Percentiles rank a stretch among this genome's conserved stretches.
phyloP scores from a whole-genome alignment of 2,329 filamentous ascomycete species.

The Aspergillus arachidicola region DNA sequence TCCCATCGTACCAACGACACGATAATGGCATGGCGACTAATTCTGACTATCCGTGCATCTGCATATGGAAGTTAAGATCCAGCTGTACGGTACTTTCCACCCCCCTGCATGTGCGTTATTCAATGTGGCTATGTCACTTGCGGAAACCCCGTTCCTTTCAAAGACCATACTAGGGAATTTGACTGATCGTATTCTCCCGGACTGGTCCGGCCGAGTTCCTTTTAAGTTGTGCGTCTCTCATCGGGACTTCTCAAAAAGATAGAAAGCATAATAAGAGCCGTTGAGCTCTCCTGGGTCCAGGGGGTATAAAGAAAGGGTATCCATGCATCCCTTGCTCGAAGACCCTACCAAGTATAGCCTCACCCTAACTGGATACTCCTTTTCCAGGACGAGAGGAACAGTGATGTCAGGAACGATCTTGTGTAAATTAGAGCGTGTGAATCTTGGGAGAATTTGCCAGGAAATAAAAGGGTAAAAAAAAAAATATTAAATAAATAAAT shows the following conservation, averaged over 20 bases:
- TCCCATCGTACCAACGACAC: conserved; percentile 4
- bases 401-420: not conserved
- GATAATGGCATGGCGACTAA: conserved; percentile 3
- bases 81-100: conserved; percentile 16
- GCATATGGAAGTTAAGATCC: conserved; percentile 9
- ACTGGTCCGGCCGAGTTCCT: not conserved
- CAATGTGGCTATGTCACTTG: conserved; percentile 17
- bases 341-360: conserved; percentile 1
- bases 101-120: conserved; percentile 24
- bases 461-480: not conserved
- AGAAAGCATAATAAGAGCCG: not conserved
- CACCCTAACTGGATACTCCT: not conserved
- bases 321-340: conserved; percentile 19
- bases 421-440: not conserved
- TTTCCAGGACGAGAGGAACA: conserved; percentile 2
- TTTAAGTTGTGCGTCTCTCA: not conserved
- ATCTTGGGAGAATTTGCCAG: too few relatives aligned
- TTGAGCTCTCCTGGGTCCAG: not conserved
- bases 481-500: not conserved
- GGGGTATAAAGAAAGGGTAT: not conserved
- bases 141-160: not conserved
- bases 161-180: conserved; percentile 4
- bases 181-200: conserved; percentile 18
- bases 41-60: conserved; percentile 4
- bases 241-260: not conserved